These are phyloP conservation scores for Aureobasidium mangrovei DNA, from an alignment of 2,329 filamentous ascomycete genomes.

Conservation along the genomic window DNA sequence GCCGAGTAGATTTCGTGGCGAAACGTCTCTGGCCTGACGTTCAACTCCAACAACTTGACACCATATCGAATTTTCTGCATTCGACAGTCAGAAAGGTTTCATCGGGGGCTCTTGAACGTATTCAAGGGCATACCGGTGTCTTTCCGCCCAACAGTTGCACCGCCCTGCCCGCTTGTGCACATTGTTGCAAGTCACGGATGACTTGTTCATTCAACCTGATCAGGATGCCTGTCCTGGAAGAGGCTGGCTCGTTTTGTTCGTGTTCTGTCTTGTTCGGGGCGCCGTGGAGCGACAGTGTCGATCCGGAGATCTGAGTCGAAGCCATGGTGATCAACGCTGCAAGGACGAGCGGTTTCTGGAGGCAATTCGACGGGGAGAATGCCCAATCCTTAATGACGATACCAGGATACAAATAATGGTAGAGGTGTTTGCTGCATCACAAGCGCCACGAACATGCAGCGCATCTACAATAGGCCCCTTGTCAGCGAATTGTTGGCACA, in stretches of 20 bases:
- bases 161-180: constrained; percentile 21
- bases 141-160: constrained; percentile 28
- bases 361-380: not conserved
- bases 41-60: constrained; percentile 47
- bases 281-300: constrained; percentile 21
- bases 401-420: not conserved
- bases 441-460: constrained; percentile 9
- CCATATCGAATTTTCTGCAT: constrained; percentile 47
- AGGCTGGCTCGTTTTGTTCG: constrained; percentile 5
- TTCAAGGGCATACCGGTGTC: constrained; percentile 24
- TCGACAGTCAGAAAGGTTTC: constrained; percentile 10
- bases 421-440: constrained; percentile 11
- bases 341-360: not conserved
- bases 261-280: constrained; percentile 13
- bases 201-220: constrained; percentile 25
- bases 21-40: constrained; percentile 44
- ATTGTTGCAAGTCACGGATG: constrained; percentile 27
- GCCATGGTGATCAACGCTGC: constrained; percentile 12
- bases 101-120: constrained; percentile 2
- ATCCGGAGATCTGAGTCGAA: constrained; percentile 11
- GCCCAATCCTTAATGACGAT: not conserved
- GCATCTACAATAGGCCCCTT: not conserved
- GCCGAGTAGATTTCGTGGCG: constrained; percentile 50
- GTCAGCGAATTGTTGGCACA: constrained; percentile 11
- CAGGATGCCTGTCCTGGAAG: constrained; percentile 21